Evolutionary conservation across 768 basidiomycete genomes (phyloP).

Genomic region (Mrakia gelida): DNA sequence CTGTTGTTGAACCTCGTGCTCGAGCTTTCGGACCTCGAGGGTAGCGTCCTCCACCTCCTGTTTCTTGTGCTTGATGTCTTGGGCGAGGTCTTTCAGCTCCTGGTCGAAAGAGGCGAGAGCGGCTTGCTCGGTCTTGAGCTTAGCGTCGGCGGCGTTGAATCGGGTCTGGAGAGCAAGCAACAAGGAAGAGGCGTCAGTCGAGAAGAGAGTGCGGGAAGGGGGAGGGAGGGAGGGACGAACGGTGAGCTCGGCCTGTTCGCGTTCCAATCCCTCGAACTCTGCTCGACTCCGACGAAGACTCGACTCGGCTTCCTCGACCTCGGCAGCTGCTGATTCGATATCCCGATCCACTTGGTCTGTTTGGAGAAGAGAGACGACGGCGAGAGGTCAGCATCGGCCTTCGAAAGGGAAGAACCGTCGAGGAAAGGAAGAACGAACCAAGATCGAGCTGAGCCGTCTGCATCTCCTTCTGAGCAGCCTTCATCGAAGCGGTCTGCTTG

Average conservation of each 20-base stretch:
- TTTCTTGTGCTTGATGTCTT: constrained; percentile 76
- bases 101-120: constrained; percentile 81
- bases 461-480: constrained; percentile 80
- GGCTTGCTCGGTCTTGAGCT: constrained; percentile 78
- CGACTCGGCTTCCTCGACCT: constrained; percentile 50
- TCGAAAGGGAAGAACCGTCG: not conserved
- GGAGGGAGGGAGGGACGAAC: constrained; percentile 13
- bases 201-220: not conserved
- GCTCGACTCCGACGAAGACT: constrained; percentile 48
- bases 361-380: not conserved
- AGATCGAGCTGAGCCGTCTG: constrained; percentile 82
- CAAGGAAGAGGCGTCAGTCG: not conserved
- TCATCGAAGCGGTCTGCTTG: constrained; percentile 74
- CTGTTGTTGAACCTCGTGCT: constrained; percentile 62
- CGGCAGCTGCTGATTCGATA: constrained; percentile 53
- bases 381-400: not conserved
- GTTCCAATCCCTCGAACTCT: constrained; percentile 46
- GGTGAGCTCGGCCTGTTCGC: constrained; percentile 61
- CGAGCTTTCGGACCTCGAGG: constrained; percentile 59
- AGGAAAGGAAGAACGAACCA: constrained; percentile 53
- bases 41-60: constrained; percentile 63
- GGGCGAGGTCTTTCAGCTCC: constrained; percentile 78
- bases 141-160: constrained; percentile 62
- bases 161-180: constrained; percentile 41
- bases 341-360: constrained; percentile 78